phyloP scores from a whole-genome alignment of 305 asterid genomes.

The Fraxinus angustifolia region DNA sequence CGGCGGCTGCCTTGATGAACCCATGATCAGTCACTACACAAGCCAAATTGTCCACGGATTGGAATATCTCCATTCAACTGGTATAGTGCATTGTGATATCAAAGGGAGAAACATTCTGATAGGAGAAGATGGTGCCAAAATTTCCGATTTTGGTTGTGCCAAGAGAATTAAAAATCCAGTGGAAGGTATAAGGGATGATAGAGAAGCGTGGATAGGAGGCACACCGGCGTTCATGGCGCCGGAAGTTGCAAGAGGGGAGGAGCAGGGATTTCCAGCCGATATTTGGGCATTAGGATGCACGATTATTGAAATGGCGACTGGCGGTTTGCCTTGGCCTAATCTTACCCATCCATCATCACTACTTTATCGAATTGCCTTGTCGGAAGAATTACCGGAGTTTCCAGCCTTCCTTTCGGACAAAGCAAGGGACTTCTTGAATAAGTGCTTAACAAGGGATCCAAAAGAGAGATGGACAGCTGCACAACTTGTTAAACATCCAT shows the following conservation, averaged over 20 bases:
- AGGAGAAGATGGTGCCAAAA: constrained; percentile 39
- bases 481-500: constrained; percentile 58
- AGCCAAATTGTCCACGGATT: constrained; percentile 51
- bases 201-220: constrained; percentile 38
- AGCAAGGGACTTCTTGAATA: constrained; percentile 55
- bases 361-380: constrained; percentile 54
- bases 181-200: neutral
- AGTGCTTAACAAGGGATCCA: constrained; percentile 56
- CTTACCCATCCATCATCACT: constrained; percentile 26
- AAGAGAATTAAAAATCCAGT: constrained; percentile 25
- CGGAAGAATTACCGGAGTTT: constrained; percentile 49
- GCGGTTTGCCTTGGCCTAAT: constrained; percentile 55
- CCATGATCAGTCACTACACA: constrained; percentile 32
- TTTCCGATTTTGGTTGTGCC: constrained; percentile 74
- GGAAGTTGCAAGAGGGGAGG: constrained; percentile 66
- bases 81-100: constrained; percentile 75
- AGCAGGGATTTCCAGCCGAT: constrained; percentile 63
- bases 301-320: constrained; percentile 68
- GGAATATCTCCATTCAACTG: constrained; percentile 56
- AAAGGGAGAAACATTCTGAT: constrained; percentile 65
- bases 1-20: constrained; percentile 41
- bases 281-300: constrained; percentile 84
- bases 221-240: constrained; percentile 89
- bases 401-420: constrained; percentile 50
- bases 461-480: constrained; percentile 56